Base-by-base conservation (phyloP, 2,329 filamentous ascomycete species). In the Fusarium sp. region DNA sequence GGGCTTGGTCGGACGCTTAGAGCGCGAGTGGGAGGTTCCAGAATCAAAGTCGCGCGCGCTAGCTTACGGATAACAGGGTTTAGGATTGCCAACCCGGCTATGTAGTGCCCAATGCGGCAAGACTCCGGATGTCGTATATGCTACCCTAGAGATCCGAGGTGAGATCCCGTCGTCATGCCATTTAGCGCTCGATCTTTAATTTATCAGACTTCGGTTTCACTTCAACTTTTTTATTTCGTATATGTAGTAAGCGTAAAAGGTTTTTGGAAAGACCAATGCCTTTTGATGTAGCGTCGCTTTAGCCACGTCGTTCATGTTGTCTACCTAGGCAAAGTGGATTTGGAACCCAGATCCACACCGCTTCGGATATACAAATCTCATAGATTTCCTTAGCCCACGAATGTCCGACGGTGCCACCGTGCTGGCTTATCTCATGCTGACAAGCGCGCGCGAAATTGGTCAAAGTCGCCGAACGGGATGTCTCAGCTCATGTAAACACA, bases 401-500 rank as follows among this genome's bases (percentile, higher is more conserved):
- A 7, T n/a, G 12, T 32, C 19, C 19, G 19, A 19, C 19, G 19
- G 19, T 19, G 19, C 3, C 19, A 19, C 19, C 19, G 19, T 3
- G 19, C 2, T 19, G 19, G 19, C 19, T 19, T 19, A 19, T 19
- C 19, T 19, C 19, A 19, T 19, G 19, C 19, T 19, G 19, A 19
- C 19, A 19, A 19, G 54, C 54, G 31, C 31, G 56, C 54, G 40
- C 15, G 12, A 52, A 26, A 44, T 44, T 7, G n/a, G 44, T 36
- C 19, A 28, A 55, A 36, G 40, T n/a, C 31, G 26, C 39, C 46
- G 28, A 58, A 24, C 3, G 10, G 12, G n/a, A 28, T 15, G 13
- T 13, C 29, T 24, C 8, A 7, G 58, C 58, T 62, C 31, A 58
- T 46, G 47, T 44, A 51, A 48, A 47, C 34, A 39, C 24, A 32